phyloP scores from a whole-genome alignment of 2,329 filamentous ascomycete species.

The Phoma sp. region DNA sequence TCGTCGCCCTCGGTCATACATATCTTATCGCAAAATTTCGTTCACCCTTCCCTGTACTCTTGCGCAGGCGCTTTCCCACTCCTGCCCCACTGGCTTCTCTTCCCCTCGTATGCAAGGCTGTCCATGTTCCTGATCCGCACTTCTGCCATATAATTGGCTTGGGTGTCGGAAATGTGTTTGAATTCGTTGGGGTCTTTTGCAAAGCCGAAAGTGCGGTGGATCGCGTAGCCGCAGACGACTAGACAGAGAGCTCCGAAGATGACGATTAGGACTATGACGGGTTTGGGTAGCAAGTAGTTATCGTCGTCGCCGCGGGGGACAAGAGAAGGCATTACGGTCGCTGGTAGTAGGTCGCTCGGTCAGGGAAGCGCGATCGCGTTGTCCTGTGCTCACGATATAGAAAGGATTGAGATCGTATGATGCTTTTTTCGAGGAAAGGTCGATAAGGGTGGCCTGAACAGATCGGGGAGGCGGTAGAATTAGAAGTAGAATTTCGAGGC shows the following conservation, averaged over 20 bases:
- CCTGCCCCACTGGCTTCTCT: slow-evolving; percentile 5
- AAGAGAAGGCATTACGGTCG: background rate
- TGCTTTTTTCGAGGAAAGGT: too few species aligned
- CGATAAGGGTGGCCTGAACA: too few species aligned
- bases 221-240: slow-evolving; percentile 26
- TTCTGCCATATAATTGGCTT: slow-evolving; percentile 32
- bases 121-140: slow-evolving; percentile 25
- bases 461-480: too few species aligned
- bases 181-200: slow-evolving; percentile 11
- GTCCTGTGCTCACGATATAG: too few species aligned
- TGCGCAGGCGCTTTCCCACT: background rate
- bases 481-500: too few species aligned
- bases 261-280: slow-evolving; percentile 28
- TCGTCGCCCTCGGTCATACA: too few species aligned
- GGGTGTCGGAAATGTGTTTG: slow-evolving; percentile 18
- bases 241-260: slow-evolving; percentile 23
- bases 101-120: slow-evolving; percentile 18
- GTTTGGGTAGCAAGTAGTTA: slow-evolving; percentile 22
- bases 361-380: too few species aligned
- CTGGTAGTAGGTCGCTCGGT: too few species aligned
- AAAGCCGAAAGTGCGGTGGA: slow-evolving; percentile 26
- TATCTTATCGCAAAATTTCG: too few species aligned
- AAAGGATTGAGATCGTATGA: too few species aligned
- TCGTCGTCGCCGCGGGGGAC: slow-evolving; percentile 12
- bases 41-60: background rate